phyloP scores from a whole-genome alignment of 345 rosid species.

The Euphorbia lathyris region DNA sequence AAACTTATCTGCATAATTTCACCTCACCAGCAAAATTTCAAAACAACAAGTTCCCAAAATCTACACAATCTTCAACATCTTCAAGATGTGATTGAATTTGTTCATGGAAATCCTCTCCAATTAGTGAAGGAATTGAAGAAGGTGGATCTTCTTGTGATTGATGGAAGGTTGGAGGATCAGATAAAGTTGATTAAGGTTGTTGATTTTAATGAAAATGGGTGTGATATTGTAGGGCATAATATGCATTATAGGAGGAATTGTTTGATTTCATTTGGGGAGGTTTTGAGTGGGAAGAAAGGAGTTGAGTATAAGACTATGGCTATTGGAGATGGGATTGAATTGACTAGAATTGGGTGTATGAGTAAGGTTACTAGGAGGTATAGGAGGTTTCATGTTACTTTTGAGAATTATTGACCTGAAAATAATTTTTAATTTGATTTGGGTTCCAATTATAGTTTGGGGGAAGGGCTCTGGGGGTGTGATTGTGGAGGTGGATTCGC shows the following conservation, averaged over 20 bases:
- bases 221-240: constrained; percentile 5
- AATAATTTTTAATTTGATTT: no score
- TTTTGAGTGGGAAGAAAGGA: background rate
- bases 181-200: background rate
- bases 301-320: constrained; percentile 15
- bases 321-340: constrained; percentile 21
- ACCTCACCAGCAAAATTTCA: background rate
- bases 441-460: no score
- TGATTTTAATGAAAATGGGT: constrained; percentile 13
- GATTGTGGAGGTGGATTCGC: no score
- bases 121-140: constrained; percentile 2
- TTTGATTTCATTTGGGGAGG: background rate
- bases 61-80: background rate
- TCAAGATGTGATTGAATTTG: constrained; percentile 15
- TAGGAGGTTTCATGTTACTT: constrained; percentile 21
- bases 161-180: constrained; percentile 9
- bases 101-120: background rate
- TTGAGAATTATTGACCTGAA: constrained; percentile 8
- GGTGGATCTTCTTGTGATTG: constrained; percentile 16
- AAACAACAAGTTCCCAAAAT: background rate
- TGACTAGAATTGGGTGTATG: constrained; percentile 11
- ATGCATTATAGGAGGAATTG: background rate
- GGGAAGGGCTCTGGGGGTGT: no score
- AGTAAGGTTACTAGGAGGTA: background rate
- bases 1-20: background rate